Conservation (phyloP, 768 basidiomycete species). For the Termitomyces sp. region DNA sequence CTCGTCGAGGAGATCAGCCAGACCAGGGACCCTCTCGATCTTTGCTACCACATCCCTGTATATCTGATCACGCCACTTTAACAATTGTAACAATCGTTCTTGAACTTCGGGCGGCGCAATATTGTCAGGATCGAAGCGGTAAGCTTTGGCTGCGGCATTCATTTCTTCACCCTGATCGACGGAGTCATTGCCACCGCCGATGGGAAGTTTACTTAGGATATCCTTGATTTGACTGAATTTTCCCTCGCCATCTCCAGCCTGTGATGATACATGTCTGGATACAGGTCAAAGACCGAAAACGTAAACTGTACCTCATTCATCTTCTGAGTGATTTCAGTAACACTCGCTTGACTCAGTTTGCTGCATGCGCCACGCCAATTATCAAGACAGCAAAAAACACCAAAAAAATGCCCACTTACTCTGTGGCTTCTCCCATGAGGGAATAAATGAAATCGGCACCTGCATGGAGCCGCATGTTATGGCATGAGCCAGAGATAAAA, state of each 20-base stretch:
- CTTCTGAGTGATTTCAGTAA: slow-evolving; percentile 53
- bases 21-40: slow-evolving; percentile 66
- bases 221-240: slow-evolving; percentile 35
- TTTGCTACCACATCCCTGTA: slow-evolving; percentile 48
- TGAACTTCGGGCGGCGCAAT: slow-evolving; percentile 65
- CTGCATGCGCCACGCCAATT: slow-evolving; percentile 23
- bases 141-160: slow-evolving; percentile 51
- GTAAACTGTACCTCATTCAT: slow-evolving; percentile 34
- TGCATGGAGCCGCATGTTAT: slow-evolving; percentile 6
- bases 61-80: slow-evolving; percentile 64
- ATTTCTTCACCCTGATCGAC: slow-evolving; percentile 54
- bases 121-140: slow-evolving; percentile 59
- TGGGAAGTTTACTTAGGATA: slow-evolving; percentile 47
- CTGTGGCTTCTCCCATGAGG: slow-evolving; percentile 61
- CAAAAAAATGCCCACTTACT: slow-evolving; percentile 33
- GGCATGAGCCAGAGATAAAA: background rate
- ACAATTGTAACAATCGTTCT: slow-evolving; percentile 46
- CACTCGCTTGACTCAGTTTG: slow-evolving; percentile 56
- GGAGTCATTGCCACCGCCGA: slow-evolving; percentile 48
- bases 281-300: background rate
- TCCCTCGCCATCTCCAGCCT: slow-evolving; percentile 30
- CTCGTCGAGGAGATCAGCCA: slow-evolving; percentile 53
- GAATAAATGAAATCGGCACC: slow-evolving; percentile 65
- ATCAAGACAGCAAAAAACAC: background rate
- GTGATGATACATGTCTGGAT: background rate